phyloP scores from a whole-genome alignment of 1,139 yeast species.

The Kodamaea arcana region DNA sequence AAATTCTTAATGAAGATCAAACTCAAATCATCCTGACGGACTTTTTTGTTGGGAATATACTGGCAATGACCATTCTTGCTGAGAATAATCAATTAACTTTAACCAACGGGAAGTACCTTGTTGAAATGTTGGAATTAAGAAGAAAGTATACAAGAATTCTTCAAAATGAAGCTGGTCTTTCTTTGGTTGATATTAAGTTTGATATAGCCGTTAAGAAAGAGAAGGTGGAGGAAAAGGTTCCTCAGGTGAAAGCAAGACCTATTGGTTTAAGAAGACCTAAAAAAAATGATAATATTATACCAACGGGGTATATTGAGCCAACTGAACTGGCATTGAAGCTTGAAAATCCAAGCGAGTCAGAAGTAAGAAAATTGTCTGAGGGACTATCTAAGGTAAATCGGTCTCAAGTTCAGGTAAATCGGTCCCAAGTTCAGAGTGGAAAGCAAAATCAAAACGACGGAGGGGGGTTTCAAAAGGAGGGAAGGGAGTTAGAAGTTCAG shows the following conservation, averaged over 20 bases:
- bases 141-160: conserved; percentile 7
- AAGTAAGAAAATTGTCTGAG: too few relatives aligned
- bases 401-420: too few relatives aligned
- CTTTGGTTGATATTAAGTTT: conserved; percentile 7
- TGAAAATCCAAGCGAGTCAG: neutral
- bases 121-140: conserved; percentile 15
- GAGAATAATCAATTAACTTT: conserved; percentile 13
- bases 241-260: conserved; percentile 3
- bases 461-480: too few relatives aligned
- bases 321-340: neutral
- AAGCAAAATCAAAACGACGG: too few relatives aligned
- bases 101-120: conserved; percentile 15
- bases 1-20: conserved; percentile 36
- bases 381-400: too few relatives aligned
- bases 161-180: conserved; percentile 3
- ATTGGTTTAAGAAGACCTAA: conserved; percentile 11
- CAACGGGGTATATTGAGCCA: too few relatives aligned
- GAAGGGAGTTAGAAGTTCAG: too few relatives aligned
- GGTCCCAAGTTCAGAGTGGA: too few relatives aligned
- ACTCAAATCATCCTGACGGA: conserved; percentile 31
- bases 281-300: too few relatives aligned
- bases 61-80: conserved; percentile 7
- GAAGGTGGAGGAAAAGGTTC: neutral
- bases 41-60: conserved; percentile 17
- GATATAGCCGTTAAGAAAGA: conserved; percentile 2